phyloP scores from a whole-genome alignment of 2,329 filamentous ascomycete genomes.

The Didymella lethalis region DNA sequence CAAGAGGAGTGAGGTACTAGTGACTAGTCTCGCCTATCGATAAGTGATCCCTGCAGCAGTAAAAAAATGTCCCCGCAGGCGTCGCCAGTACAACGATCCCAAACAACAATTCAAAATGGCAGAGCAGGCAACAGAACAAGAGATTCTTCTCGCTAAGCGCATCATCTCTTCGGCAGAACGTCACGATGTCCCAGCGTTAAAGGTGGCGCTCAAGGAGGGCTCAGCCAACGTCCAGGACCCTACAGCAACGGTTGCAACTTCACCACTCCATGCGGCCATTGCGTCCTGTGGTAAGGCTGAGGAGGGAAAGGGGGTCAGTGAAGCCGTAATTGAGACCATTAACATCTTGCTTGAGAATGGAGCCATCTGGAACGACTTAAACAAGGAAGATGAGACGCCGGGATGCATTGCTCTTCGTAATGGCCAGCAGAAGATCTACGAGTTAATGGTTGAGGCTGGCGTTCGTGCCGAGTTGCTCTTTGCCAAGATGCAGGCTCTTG shows the following conservation, averaged over 20 bases:
- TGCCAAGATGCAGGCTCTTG: constrained; percentile 45
- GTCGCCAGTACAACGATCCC: constrained; percentile 3
- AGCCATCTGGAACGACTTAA: constrained; percentile 52
- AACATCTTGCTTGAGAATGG: constrained; percentile 47
- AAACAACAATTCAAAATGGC: constrained; percentile 31
- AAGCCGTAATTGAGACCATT: constrained; percentile 43
- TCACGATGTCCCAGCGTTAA: constrained; percentile 45
- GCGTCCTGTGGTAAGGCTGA: constrained; percentile 42
- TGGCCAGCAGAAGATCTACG: constrained; percentile 47
- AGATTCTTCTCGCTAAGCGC: constrained; percentile 48
- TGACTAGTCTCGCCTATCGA: constrained; percentile 28
- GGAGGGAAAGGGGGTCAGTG: constrained; percentile 38
- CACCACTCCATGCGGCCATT: constrained; percentile 49
- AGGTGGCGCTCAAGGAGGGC: constrained; percentile 46
- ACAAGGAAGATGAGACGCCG: constrained; percentile 50
- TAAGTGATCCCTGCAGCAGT: constrained; percentile 21
- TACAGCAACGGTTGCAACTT: constrained; percentile 44
- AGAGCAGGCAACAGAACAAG: constrained; percentile 46
- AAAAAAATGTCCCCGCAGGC: constrained; percentile 15
- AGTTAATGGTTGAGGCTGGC: constrained; percentile 49
- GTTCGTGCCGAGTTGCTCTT: constrained; percentile 49
- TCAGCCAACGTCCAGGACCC: constrained; percentile 50
- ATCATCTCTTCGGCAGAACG: constrained; percentile 49
- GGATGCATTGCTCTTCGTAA: constrained; percentile 48
- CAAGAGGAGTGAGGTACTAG: constrained; percentile 22